phyloP scores from a whole-genome alignment of 2,329 filamentous ascomycete species.

The Tolypocladium tropicale region DNA sequence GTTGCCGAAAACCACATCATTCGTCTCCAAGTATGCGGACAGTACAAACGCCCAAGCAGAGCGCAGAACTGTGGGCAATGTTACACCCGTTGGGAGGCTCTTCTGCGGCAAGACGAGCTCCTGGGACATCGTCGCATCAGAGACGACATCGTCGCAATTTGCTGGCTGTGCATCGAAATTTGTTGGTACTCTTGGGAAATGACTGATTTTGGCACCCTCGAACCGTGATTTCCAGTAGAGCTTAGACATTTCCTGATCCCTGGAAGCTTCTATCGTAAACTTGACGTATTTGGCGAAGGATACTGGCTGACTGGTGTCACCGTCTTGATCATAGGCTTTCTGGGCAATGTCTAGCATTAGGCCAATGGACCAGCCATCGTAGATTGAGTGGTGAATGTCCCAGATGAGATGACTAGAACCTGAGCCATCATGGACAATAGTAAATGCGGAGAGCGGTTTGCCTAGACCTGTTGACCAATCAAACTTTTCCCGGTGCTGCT shows the following conservation, averaged over 20 bases:
- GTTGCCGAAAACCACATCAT: constrained; percentile 15
- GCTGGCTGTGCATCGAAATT: background rate
- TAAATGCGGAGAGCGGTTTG: background rate
- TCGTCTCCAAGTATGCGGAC: constrained; percentile 6
- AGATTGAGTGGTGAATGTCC: constrained; percentile 13
- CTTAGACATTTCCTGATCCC: background rate
- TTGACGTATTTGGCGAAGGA: constrained; percentile 4
- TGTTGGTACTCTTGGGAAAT: background rate
- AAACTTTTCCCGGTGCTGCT: background rate
- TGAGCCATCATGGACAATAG: background rate
- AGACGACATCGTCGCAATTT: background rate
- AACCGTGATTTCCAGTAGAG: background rate
- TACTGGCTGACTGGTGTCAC: background rate
- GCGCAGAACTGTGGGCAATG: constrained; percentile 12
- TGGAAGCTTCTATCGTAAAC: background rate
- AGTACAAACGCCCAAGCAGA: constrained; percentile 18
- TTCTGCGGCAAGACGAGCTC: background rate
- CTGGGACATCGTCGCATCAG: background rate
- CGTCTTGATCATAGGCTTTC: constrained; percentile 1
- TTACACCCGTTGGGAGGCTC: background rate
- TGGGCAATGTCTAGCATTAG: constrained; percentile 2
- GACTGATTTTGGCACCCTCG: background rate
- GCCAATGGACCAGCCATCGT: constrained; percentile 12
- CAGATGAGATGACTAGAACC: constrained; percentile 6
- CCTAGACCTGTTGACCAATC: background rate